Base-by-base conservation (phyloP, 2,329 filamentous ascomycete genomes). In the Trichoderma atroviride region DNA sequence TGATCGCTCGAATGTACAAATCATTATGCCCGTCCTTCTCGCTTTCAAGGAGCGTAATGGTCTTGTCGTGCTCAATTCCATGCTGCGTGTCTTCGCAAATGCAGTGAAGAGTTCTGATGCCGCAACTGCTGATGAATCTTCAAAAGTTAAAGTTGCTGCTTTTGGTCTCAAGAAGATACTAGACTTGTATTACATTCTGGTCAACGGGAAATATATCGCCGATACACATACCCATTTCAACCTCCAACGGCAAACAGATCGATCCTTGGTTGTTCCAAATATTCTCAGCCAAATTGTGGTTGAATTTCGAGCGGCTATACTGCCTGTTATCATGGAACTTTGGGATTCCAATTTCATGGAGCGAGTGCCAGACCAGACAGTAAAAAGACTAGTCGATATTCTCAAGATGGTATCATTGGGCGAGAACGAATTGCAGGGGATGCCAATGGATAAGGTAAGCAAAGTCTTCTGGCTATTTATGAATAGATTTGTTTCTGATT, bases 291-390 rank as follows among this genome's bases (percentile, higher is more conserved):
- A 97, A 74, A 91, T 98, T 68, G 83, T 97, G 16, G 89, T 98
- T 6, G 95, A 98, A 78, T 81, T 98, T 53, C 91, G 96, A 53
- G 89, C 92, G 80, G 88, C 90, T 31, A 88, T 97, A 31, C 82
- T 97, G 16, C 92, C 94, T 0, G 88, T 91, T 57, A 86, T 96
- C 52, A 87, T 87, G 69, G 86, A 90, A 58, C 86, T 98, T 33
- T 99, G 96, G 96, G 89, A 93, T 73, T 96, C 94, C 0, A 84
- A 89, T 31, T 88, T 97, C 59, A 88, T 96, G 22, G 93, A 97
- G 74, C 94, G 93, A 74, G 88, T 93, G 0, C 89, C 92, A 3
- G 90, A 89, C 29, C 86, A 89, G 27, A 91, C 94, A 53, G 88
- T 96, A 22, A 92, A 92, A 74, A 91, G 89, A 66, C 83, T 97